These are phyloP conservation scores for Pichia phayaonensis DNA, from an alignment of 805 yeast genomes.

Conservation along the genomic window DNA sequence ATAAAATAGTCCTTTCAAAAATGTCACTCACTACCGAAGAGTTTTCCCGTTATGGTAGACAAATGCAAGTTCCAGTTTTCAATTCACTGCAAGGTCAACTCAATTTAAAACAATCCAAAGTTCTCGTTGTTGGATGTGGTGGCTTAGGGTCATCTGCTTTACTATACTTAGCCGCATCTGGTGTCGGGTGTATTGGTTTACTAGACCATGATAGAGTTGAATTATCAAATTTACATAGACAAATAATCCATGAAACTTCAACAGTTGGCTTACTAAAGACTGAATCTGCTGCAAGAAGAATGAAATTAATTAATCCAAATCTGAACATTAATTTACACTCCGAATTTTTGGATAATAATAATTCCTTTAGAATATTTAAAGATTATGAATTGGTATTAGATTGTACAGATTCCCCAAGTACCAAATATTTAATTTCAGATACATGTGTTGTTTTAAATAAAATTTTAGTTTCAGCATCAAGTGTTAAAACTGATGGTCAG, in stretches of 20 bases:
- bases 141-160: conserved; percentile 94
- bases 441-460: conserved; percentile 60
- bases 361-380: conserved; percentile 57
- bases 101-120: conserved; percentile 45
- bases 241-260: conserved; percentile 65
- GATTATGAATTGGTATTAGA: conserved; percentile 74
- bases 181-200: conserved; percentile 78
- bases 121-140: conserved; percentile 90
- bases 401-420: conserved; percentile 89
- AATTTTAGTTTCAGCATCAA: conserved; percentile 87
- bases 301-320: conserved; percentile 57
- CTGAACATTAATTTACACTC: conserved; percentile 50
- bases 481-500: conserved; percentile 88
- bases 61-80: conserved; percentile 83
- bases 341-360: conserved; percentile 40
- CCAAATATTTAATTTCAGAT: conserved; percentile 83
- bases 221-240: conserved; percentile 80
- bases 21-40: conserved; percentile 39
- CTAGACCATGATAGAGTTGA: conserved; percentile 86
- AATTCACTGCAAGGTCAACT: conserved; percentile 50
- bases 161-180: conserved; percentile 78
- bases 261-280: conserved; percentile 67
- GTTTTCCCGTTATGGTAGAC: conserved; percentile 82
- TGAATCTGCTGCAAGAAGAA: conserved; percentile 60
- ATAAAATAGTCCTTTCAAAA: not conserved